Conservation (phyloP, 1,139 yeast genomes). For the Cylindricascospora bacillispora region DNA sequence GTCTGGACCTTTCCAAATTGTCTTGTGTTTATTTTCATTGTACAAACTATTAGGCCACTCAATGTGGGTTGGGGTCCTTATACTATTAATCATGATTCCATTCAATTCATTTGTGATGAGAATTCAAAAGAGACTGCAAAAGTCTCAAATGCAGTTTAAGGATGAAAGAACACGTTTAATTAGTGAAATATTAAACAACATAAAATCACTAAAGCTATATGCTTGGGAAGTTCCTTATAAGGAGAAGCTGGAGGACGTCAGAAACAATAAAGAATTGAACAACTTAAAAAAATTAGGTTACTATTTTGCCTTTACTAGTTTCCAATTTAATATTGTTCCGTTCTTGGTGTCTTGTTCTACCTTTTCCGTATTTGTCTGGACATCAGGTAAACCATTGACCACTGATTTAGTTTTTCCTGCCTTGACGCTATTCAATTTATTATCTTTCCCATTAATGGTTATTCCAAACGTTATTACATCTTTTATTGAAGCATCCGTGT, state of each 20-base stretch:
- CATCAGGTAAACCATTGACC: slow-evolving; percentile 56
- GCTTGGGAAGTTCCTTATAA: slow-evolving; percentile 92
- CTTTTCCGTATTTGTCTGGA: slow-evolving; percentile 66
- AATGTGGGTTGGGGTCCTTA: slow-evolving; percentile 94
- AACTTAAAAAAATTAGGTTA: slow-evolving; percentile 70
- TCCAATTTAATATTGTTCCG: slow-evolving; percentile 82
- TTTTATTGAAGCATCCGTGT: slow-evolving; percentile 82
- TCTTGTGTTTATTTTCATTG: slow-evolving; percentile 64
- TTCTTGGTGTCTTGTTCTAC: slow-evolving; percentile 85
- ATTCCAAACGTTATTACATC: slow-evolving; percentile 84
- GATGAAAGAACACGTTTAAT: slow-evolving; percentile 62
- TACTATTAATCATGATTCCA: slow-evolving; percentile 79
- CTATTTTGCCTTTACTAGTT: slow-evolving; percentile 58
- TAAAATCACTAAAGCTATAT: slow-evolving; percentile 81
- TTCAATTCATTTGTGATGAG: slow-evolving; percentile 64
- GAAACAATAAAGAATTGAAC: slow-evolving; percentile 78
- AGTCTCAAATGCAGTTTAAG: slow-evolving; percentile 55
- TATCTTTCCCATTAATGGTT: slow-evolving; percentile 87
- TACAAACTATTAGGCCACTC: slow-evolving; percentile 71
- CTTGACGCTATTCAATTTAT: slow-evolving; percentile 67
- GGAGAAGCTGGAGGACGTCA: slow-evolving; percentile 57
- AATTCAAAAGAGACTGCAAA: slow-evolving; percentile 65
- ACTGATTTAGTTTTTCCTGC: slow-evolving; percentile 96
- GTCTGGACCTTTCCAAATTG: slow-evolving; percentile 94
- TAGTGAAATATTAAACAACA: slow-evolving; percentile 80